Percentiles rank a stretch among this genome's conserved stretches.
Evolutionary conservation across 148 eudicot species (phyloP).

Genomic region (Vaccinium corymbosum): DNA sequence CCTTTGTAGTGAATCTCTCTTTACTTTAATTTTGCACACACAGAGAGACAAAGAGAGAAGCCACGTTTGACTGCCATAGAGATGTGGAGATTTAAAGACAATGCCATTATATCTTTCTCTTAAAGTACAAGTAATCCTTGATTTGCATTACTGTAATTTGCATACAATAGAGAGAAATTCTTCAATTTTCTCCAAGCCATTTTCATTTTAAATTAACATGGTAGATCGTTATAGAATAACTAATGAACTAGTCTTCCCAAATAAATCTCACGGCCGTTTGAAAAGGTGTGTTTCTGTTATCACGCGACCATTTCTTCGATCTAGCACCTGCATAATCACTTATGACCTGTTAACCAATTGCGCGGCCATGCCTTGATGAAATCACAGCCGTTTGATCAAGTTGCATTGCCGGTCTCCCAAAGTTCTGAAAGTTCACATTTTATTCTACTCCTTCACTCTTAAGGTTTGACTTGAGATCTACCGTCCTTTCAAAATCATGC

Average conservation of each 20-base stretch:
- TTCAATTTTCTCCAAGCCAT: neutral
- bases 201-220: neutral
- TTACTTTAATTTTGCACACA: neutral
- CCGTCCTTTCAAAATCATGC: too few species aligned
- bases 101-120: neutral
- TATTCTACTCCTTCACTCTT: too few species aligned
- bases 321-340: too few species aligned
- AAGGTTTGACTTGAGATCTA: too few species aligned
- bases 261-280: too few species aligned
- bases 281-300: too few species aligned
- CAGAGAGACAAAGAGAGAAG: neutral
- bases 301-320: too few species aligned
- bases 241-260: neutral
- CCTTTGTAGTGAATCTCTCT: slow-evolving; percentile 16
- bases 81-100: neutral
- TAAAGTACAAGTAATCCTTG: neutral
- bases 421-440: too few species aligned
- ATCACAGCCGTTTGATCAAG: too few species aligned
- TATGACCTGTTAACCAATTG: too few species aligned
- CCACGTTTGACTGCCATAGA: neutral
- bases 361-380: too few species aligned
- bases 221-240: neutral
- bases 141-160: neutral
- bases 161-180: neutral
- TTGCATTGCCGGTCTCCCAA: too few species aligned